Evolutionary conservation across 139 green algal species (phyloP).

Genomic region (Diplosphaera chodatii): DNA sequence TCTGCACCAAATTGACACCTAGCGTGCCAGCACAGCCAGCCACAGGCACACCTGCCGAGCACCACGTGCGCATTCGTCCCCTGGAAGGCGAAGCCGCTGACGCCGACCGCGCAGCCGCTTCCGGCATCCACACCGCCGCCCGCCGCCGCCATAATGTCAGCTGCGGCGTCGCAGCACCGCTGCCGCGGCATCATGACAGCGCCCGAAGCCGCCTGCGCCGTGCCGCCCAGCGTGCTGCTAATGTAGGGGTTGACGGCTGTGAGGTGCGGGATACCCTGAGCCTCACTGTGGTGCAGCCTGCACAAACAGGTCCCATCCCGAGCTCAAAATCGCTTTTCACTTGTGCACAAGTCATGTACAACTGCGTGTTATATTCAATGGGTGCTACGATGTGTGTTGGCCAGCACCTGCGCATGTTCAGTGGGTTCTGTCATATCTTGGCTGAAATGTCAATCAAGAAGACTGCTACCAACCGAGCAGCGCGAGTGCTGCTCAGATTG

Average conservation of each 20-base stretch:
- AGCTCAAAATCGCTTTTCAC: no score
- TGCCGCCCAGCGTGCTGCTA: slow-evolving; percentile 3
- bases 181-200: slow-evolving; percentile 24
- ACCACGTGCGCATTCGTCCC: slow-evolving; percentile 55
- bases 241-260: slow-evolving; percentile 58
- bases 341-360: no score
- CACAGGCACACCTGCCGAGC: slow-evolving; percentile 5
- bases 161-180: not conserved
- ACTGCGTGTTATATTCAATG: no score
- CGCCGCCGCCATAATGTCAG: not conserved
- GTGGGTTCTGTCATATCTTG: no score
- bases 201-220: no score
- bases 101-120: slow-evolving; percentile 23
- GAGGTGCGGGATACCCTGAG: slow-evolving; percentile 56
- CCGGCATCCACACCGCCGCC: slow-evolving; percentile 8
- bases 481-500: no score
- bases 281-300: not conserved
- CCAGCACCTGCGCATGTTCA: no score
- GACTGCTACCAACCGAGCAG: no score
- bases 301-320: not conserved
- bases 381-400: no score
- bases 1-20: no score
- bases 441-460: no score
- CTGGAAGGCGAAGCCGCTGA: slow-evolving; percentile 80
- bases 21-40: no score